phyloP scores from a whole-genome alignment of 2,329 filamentous ascomycete species.

The Alternaria panax region DNA sequence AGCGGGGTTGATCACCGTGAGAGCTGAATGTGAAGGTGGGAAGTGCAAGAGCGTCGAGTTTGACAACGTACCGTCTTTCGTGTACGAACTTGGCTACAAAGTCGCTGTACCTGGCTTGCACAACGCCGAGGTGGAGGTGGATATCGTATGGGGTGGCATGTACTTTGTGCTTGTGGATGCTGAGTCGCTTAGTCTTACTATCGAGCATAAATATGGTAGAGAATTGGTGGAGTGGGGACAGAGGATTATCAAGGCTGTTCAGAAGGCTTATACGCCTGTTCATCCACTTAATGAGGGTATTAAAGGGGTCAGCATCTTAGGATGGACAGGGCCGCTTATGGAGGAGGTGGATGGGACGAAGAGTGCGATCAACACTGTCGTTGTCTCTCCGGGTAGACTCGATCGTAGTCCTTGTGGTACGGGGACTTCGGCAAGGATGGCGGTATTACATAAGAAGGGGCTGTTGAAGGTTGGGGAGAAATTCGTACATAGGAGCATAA shows the following conservation, averaged over 20 bases:
- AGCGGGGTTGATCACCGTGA: conserved; percentile 54
- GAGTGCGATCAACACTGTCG: conserved; percentile 52
- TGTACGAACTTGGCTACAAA: conserved; percentile 50
- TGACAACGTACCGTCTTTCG: conserved; percentile 57
- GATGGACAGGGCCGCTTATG: conserved; percentile 50
- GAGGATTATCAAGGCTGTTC: conserved; percentile 53
- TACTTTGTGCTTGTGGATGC: conserved; percentile 55
- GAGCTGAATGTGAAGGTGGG: conserved; percentile 53
- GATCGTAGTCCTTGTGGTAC: conserved; percentile 59
- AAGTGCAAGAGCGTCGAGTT: conserved; percentile 57
- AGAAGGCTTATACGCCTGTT: conserved; percentile 45
- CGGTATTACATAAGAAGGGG: conserved; percentile 54
- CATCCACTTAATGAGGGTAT: conserved; percentile 56
- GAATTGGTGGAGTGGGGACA: conserved; percentile 55
- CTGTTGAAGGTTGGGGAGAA: conserved; percentile 48
- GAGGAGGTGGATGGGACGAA: conserved; percentile 23
- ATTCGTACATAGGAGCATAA: conserved; percentile 54
- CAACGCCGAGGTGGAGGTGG: conserved; percentile 15
- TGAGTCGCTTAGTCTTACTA: conserved; percentile 44
- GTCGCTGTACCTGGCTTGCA: conserved; percentile 26
- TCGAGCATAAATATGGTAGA: conserved; percentile 44
- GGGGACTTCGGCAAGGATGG: conserved; percentile 55
- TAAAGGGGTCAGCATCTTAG: conserved; percentile 51
- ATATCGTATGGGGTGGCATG: conserved; percentile 59
- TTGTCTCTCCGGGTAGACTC: conserved; percentile 57